Conservation (phyloP, 805 yeast genomes). For the Lachancea fermentati region DNA sequence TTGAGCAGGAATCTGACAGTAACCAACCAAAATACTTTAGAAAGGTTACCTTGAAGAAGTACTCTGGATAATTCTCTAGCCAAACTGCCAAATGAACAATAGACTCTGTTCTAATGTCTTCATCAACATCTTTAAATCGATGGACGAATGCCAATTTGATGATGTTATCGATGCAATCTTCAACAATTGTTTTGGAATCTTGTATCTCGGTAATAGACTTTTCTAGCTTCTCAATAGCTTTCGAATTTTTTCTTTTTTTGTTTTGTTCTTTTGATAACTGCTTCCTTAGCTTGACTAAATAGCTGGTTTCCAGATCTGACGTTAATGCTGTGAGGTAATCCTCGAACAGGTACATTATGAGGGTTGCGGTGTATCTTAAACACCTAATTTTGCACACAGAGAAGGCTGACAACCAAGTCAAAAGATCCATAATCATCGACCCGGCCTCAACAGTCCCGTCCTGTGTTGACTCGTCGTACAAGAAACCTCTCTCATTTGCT, state of each 20-base stretch:
- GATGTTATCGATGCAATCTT: constrained; percentile 57
- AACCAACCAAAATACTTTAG: constrained; percentile 81
- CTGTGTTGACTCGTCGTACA: constrained; percentile 39
- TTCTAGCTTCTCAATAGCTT: constrained; percentile 43
- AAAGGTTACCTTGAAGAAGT: constrained; percentile 62
- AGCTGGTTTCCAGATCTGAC: constrained; percentile 32
- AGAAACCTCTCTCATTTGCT: constrained; percentile 56
- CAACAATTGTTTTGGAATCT: constrained; percentile 47
- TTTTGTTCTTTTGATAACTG: constrained; percentile 35
- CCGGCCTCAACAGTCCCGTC: constrained; percentile 29
- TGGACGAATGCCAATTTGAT: constrained; percentile 63
- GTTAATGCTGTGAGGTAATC: constrained; percentile 51
- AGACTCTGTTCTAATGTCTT: constrained; percentile 65
- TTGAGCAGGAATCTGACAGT: constrained; percentile 59
- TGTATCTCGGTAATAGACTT: constrained; percentile 38
- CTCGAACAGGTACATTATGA: constrained; percentile 53
- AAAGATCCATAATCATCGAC: constrained; percentile 39
- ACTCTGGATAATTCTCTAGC: constrained; percentile 66
- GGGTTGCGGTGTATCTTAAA: constrained; percentile 61
- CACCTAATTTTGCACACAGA: constrained; percentile 67
- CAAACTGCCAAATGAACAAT: constrained; percentile 58
- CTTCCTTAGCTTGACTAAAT: constrained; percentile 35
- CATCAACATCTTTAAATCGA: constrained; percentile 77
- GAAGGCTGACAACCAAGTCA: constrained; percentile 73
- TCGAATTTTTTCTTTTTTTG: constrained; percentile 34